A percentile compares a stretch with the other conserved stretches of the same genome.
Conservation (phyloP, 441 rosid species). For the Populus hybrid region DNA sequence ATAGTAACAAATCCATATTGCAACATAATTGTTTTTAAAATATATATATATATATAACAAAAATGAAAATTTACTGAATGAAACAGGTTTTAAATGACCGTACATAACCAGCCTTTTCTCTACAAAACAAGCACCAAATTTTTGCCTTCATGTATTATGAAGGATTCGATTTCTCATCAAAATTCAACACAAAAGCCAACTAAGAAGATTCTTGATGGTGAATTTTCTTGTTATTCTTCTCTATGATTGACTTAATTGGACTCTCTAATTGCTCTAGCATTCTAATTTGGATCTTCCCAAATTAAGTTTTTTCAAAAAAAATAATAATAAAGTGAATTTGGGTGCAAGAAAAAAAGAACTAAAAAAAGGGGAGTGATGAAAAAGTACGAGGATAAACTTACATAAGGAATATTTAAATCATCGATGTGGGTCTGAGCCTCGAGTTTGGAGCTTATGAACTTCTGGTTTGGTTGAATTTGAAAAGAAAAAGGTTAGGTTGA, state of each 20-base stretch:
- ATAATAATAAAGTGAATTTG: too few species aligned
- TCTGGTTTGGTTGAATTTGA: conserved; percentile 26
- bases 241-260: conserved; percentile 47
- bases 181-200: conserved; percentile 59
- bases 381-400: neutral
- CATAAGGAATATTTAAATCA: conserved; percentile 11
- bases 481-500: conserved; percentile 12
- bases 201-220: conserved; percentile 42
- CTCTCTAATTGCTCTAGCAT: conserved; percentile 69
- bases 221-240: conserved; percentile 51
- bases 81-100: neutral
- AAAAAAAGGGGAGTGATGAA: too few species aligned
- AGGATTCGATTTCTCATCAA: conserved; percentile 49
- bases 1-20: too few species aligned
- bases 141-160: conserved; percentile 50
- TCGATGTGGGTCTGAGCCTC: conserved; percentile 19
- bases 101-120: conserved; percentile 77
- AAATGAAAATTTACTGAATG: neutral
- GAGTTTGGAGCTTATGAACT: conserved; percentile 23
- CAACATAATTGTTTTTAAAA: neutral
- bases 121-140: conserved; percentile 70
- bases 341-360: too few species aligned
- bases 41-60: neutral
- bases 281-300: neutral
- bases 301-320: neutral